Conservation (phyloP, 768 basidiomycete genomes). For the Cubamyces sp. region DNA sequence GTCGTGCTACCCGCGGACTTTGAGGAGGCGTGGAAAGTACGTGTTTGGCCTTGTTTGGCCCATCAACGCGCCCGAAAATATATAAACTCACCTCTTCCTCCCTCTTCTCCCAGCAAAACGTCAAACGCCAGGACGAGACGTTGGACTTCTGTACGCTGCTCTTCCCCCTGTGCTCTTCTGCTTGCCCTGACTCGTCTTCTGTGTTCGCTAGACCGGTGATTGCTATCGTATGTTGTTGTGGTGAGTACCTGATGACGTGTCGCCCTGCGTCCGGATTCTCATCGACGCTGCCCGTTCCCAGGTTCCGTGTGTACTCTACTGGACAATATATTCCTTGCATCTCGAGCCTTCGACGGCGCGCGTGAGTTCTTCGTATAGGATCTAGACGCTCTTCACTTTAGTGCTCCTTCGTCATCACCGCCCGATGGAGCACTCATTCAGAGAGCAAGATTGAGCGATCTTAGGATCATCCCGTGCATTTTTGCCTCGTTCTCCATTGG, state of each 20-base stretch:
- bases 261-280: constrained; percentile 24
- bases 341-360: constrained; percentile 5
- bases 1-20: constrained; percentile 96
- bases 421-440: constrained; percentile 84
- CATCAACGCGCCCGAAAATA: constrained; percentile 27
- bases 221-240: constrained; percentile 19
- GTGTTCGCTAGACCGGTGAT: constrained; percentile 45
- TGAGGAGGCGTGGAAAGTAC: constrained; percentile 98
- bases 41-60: constrained; percentile 62
- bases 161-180: background rate
- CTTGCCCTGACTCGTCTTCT: background rate
- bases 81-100: constrained; percentile 40
- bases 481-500: constrained; percentile 42
- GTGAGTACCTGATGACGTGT: constrained; percentile 43
- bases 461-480: constrained; percentile 37
- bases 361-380: background rate
- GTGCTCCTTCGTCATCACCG: constrained; percentile 60
- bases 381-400: constrained; percentile 80
- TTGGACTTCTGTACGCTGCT: constrained; percentile 84
- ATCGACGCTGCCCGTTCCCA: constrained; percentile 11
- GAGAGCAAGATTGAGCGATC: constrained; percentile 64
- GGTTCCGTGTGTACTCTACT: constrained; percentile 41
- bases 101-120: constrained; percentile 72
- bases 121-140: constrained; percentile 95
- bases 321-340: constrained; percentile 36